Evolutionary conservation across 108 stramenopile genomes (phyloP).

Genomic region (Nitzschia inconspicua): DNA sequence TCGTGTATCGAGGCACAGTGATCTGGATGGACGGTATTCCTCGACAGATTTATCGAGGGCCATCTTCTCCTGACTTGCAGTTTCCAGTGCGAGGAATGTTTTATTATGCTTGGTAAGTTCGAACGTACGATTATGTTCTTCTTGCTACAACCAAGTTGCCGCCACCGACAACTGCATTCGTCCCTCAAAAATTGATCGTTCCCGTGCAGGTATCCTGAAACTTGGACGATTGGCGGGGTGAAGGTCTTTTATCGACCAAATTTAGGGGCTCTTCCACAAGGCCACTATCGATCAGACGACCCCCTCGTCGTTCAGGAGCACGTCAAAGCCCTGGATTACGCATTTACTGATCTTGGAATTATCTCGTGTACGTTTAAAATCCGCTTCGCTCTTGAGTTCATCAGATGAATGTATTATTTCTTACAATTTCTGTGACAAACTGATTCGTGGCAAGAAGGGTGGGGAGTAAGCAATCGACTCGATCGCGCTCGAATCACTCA

Average conservation of each 20-base stretch:
- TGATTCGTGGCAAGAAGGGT: too few species aligned
- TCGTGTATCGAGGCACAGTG: not conserved
- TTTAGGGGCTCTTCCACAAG: not conserved
- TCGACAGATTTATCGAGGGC: constrained; percentile 2
- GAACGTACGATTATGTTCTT: not conserved
- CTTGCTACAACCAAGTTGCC: not conserved
- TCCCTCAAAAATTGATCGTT: not conserved
- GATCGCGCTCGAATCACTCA: constrained; percentile 23
- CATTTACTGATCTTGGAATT: constrained; percentile 15
- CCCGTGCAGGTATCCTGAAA: constrained; percentile 28
- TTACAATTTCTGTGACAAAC: too few species aligned
- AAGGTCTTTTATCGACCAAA: constrained; percentile 5
- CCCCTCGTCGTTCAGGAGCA: constrained; percentile 13
- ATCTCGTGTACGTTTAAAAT: constrained; percentile 18
- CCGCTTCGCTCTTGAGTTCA: too few species aligned
- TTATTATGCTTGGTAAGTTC: constrained; percentile 3
- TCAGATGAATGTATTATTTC: too few species aligned
- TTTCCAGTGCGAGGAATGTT: constrained; percentile 17
- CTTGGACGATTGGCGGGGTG: constrained; percentile 12
- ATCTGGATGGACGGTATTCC: constrained; percentile 20
- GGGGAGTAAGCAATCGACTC: constrained; percentile 12
- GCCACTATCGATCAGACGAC: constrained; percentile 8
- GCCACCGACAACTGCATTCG: not conserved
- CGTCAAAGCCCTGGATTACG: constrained; percentile 16
- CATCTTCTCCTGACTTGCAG: constrained; percentile 6